Evolutionary conservation across 2,329 filamentous ascomycete genomes (phyloP), one percentile per base, ranked within the genome.

Genomic region (Dothistroma septosporum): DNA sequence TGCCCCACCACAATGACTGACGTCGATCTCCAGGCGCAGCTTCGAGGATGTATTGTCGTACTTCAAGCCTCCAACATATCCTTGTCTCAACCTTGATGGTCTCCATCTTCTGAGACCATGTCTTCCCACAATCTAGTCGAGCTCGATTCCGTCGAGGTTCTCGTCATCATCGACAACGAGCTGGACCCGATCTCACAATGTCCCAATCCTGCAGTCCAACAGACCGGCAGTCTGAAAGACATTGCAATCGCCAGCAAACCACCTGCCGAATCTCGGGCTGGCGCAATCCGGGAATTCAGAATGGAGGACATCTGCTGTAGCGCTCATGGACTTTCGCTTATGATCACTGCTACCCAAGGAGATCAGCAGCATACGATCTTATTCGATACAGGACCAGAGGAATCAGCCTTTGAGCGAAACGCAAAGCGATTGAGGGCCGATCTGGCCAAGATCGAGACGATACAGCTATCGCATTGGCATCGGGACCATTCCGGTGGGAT

Each of bases 241-340:
- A 65, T 70, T 32, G 64, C 64, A 22, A 44, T 64, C 35, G 50
- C 55, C 47, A 62, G 61, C 2, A 31, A 59, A 31, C 28, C 59
- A 32, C 31, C 53, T 24, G 48, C 58, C 22, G 55, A 57, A 24
- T n/a, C 53, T 50, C 35, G 55, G 21, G 60, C 63, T 31, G 64
- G 52, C n/a, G 61, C 60, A 11, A 56, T 58, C 11, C 49, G 55
- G 10, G 69, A 69, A 50, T 48, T 68, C 10, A 61, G 62, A 5
- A 71, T 71, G 69, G 64, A 68, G 53, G 59, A 63, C n/a, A 69
- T 71, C 33, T 71, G 69, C 63, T 71, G 69, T 55, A 58, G 53
- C 16, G 69, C 68, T 21, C 69, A 71, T 48, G 69, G 69, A 6
- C 62, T 71, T 14, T 70, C 69, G 4, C 62, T 71, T 37, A 61